Evolutionary conservation across 768 basidiomycete genomes (phyloP).

Genomic region (Hypholoma sublateritium): DNA sequence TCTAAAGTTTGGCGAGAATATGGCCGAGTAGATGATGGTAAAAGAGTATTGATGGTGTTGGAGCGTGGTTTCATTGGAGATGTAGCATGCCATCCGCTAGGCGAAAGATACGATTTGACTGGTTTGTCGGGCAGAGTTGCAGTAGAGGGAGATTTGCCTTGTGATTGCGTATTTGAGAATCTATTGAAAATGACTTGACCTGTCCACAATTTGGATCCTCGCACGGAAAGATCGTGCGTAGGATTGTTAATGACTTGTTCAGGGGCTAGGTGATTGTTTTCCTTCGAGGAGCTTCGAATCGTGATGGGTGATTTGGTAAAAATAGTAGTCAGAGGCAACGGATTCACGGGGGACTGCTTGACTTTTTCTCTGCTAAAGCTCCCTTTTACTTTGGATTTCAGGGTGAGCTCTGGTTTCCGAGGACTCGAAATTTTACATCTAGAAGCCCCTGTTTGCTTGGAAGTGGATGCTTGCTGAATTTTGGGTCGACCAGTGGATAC

Average conservation of each 20-base stretch:
- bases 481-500: too few relatives aligned
- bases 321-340: too few relatives aligned
- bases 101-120: background rate
- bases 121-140: background rate
- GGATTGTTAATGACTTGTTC: background rate
- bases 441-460: too few relatives aligned
- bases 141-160: background rate
- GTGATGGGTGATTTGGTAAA: too few relatives aligned
- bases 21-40: slow-evolving; percentile 6
- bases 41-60: slow-evolving; percentile 9
- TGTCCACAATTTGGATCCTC: background rate
- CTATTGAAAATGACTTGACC: background rate
- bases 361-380: too few relatives aligned
- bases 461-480: too few relatives aligned
- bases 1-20: slow-evolving; percentile 6
- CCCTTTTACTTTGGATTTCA: too few relatives aligned
- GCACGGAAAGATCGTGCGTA: background rate
- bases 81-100: background rate
- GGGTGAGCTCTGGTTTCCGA: too few relatives aligned
- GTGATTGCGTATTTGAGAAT: background rate
- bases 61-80: slow-evolving; percentile 13
- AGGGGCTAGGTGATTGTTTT: too few relatives aligned
- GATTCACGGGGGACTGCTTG: too few relatives aligned
- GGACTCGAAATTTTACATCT: too few relatives aligned
- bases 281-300: too few relatives aligned